A percentile compares a stretch with the other conserved stretches of the same genome.
phyloP scores from a whole-genome alignment of 495 filamentous ascomycete genomes.

The Talaromyces nanjingensis region DNA sequence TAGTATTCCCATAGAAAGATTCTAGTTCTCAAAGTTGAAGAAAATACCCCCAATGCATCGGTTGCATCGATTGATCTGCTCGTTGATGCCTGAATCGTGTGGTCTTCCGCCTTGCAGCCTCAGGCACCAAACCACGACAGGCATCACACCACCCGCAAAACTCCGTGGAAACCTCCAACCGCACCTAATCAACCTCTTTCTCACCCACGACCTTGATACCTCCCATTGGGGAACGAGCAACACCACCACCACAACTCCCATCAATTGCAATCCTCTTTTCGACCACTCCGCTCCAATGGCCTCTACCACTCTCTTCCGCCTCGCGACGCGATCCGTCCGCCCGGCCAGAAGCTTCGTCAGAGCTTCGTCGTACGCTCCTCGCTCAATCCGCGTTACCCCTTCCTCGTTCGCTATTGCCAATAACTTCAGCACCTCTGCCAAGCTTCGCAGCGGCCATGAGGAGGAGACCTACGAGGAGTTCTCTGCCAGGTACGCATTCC shows the following conservation, averaged over 20 bases:
- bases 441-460: conserved; percentile 55
- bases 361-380: conserved; percentile 47
- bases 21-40: too few relatives aligned
- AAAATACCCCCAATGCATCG: too few relatives aligned
- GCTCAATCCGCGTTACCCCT: conserved; percentile 41
- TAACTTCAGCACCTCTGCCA: conserved; percentile 64
- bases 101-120: conserved; percentile 12
- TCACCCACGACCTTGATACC: conserved; percentile 23
- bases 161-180: conserved; percentile 20
- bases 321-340: conserved; percentile 60
- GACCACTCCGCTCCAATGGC: conserved; percentile 42
- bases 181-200: conserved; percentile 18
- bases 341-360: conserved; percentile 49
- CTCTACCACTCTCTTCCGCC: conserved; percentile 61
- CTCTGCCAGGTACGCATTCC: conserved; percentile 75
- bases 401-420: conserved; percentile 38
- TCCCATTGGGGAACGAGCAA: conserved; percentile 8
- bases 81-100: neutral
- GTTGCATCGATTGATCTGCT: too few relatives aligned
- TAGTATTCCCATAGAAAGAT: too few relatives aligned
- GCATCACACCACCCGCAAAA: conserved; percentile 47
- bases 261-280: conserved; percentile 19
- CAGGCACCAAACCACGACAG: conserved; percentile 15
- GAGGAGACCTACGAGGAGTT: conserved; percentile 99
- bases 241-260: conserved; percentile 20